Evolutionary conservation across 2,329 filamentous ascomycete species (phyloP), one percentile per base, ranked within the genome.

Genomic region (Fusarium neocosmosporiellum): DNA sequence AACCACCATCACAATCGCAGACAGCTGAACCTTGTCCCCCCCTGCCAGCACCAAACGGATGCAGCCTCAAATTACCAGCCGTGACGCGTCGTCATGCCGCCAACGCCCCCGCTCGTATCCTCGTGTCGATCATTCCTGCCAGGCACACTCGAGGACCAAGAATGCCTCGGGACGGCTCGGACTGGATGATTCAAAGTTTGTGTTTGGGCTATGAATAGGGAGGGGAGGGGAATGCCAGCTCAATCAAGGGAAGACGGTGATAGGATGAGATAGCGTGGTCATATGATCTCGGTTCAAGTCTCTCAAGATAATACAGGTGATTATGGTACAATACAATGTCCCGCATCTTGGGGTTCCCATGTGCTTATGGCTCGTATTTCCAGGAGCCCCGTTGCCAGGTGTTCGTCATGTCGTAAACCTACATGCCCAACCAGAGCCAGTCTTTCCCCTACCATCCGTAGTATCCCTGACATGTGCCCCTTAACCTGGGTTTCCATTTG

Each of bases 381-480:
- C n/a, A 34, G 57, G 60, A 63, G 37, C 60, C 60, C 54, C 50
- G 37, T 63, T 58, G 37, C 31, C 50, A 59, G 50, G 33, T 27
- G n/a, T 41, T 24, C 57, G 24, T 37, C 36, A 24, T 58, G 53
- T 31, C 36, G 22, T 53, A 27, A 58, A 59, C 43, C 39, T 36
- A 43, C 37, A 64, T 54, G 18, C 48, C 36, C 31, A 58, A 33
- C 46, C 58, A 63, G 37, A 63, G 27, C 61, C 43, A 57, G 29
- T 33, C 46, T 31, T 55, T 18, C 50, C 50, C 33, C 14, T 58
- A 24, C 39, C 18, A 27, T 34, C 50, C 39, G 20, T 63, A n/a
- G 22, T 34, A 22, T 34, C 29, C 60, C 33, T 46, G 50, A 43
- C 36, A 20, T 59, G 22, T 27, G 10, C 18, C 27, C 13, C 48